These are phyloP conservation scores for Elongisporangium senticosum DNA, from an alignment of 352 stramenopile species.

Conservation along the genomic window DNA sequence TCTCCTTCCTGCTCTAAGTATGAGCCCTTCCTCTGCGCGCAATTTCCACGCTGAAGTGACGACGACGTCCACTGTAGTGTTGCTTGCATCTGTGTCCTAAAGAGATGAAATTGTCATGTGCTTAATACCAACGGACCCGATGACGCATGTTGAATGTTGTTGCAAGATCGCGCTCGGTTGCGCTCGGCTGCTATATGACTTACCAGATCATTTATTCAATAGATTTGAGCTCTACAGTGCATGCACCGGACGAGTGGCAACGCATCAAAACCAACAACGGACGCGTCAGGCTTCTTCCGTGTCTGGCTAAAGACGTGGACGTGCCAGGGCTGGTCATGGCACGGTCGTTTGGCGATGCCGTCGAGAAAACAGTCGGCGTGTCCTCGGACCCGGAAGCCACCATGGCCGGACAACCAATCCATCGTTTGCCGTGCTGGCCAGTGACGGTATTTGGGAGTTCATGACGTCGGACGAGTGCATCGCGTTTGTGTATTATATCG, in stretches of 20 bases:
- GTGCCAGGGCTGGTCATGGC: constrained; percentile 85
- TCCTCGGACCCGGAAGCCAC: constrained; percentile 60
- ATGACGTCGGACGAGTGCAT: constrained; percentile 70
- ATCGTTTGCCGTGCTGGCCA: constrained; percentile 68
- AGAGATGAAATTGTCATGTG: no score
- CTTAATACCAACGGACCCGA: no score
- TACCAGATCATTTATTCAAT: no score
- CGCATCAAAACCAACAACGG: constrained; percentile 69
- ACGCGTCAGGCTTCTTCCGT: constrained; percentile 63
- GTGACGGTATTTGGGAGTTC: constrained; percentile 84
- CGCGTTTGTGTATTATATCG: constrained; percentile 46
- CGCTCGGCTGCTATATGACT: no score
- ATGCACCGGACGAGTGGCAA: constrained; percentile 50
- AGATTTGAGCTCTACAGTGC: no score
- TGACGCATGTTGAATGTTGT: no score
- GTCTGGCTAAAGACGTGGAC: constrained; percentile 84
- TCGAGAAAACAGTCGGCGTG: constrained; percentile 78
- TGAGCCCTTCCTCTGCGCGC: no score
- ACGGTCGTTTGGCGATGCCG: constrained; percentile 68
- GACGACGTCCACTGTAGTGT: no score
- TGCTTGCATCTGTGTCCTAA: no score
- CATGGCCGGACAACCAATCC: constrained; percentile 13
- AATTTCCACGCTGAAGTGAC: no score
- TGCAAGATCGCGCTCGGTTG: no score
- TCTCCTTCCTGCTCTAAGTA: no score